phyloP scores from a whole-genome alignment of 208 protist genomes.

The Acanthamoeba healyi region DNA sequence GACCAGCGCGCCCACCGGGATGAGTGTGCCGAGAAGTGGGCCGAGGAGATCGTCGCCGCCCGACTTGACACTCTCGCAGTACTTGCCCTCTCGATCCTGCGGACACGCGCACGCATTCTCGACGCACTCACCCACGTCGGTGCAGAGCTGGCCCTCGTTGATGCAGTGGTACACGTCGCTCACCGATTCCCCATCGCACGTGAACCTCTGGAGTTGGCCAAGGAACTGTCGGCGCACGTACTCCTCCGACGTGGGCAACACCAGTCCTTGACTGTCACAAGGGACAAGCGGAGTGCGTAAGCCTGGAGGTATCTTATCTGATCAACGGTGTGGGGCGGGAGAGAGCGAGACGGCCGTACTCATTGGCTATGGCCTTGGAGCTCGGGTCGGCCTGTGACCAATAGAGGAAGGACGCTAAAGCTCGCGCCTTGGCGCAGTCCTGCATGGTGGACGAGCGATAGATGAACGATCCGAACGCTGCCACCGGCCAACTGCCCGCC shows the following conservation, averaged over 20 bases:
- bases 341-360: not conserved
- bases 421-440: not conserved
- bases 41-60: not conserved
- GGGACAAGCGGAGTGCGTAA: no score
- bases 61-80: not conserved
- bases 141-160: slow-evolving; percentile 11
- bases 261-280: not conserved
- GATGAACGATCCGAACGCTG: slow-evolving; percentile 14
- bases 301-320: no score
- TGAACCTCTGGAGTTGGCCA: slow-evolving; percentile 23
- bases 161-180: slow-evolving; percentile 52
- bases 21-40: not conserved
- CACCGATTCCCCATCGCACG: not conserved
- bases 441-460: not conserved
- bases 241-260: slow-evolving; percentile 2
- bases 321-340: not conserved
- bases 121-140: not conserved
- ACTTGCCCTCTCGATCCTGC: not conserved
- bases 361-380: not conserved
- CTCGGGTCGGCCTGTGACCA: not conserved
- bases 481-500: not conserved
- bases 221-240: not conserved
- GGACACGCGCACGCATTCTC: not conserved
- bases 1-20: not conserved
- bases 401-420: not conserved